Conservation (phyloP, 345 rosid genomes). For the Eucalyptus coolabah region DNA sequence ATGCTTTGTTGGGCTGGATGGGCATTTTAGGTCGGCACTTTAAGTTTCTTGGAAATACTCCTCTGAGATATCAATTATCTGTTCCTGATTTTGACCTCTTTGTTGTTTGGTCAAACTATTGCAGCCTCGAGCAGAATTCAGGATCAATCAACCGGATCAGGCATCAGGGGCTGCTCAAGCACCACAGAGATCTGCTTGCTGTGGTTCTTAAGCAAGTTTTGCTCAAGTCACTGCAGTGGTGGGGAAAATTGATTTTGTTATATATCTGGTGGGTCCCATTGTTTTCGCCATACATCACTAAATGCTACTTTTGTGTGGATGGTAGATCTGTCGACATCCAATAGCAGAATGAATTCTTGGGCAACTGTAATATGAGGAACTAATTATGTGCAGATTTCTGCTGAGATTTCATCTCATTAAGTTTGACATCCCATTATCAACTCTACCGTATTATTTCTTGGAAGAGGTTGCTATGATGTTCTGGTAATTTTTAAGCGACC, state of each 20-base stretch:
- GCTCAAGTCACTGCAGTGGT: background rate
- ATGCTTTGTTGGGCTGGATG: background rate
- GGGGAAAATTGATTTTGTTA: slow-evolving; percentile 31
- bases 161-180: slow-evolving; percentile 14
- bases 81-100: background rate
- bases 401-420: background rate
- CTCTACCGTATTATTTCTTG: background rate
- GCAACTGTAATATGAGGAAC: background rate
- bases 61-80: background rate
- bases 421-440: background rate
- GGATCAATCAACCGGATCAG: slow-evolving; percentile 38
- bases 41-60: background rate
- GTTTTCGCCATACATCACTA: slow-evolving; percentile 7
- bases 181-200: slow-evolving; percentile 39
- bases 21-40: background rate
- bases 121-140: slow-evolving; percentile 49
- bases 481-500: background rate
- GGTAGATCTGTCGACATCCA: background rate
- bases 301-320: slow-evolving; percentile 20
- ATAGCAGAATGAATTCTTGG: background rate
- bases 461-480: background rate
- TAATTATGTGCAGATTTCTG: background rate
- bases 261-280: slow-evolving; percentile 10
- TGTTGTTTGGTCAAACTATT: background rate
- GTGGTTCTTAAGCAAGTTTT: slow-evolving; percentile 25